phyloP scores from a whole-genome alignment of 1,139 yeast genomes.

The Yamadazyma trypodendri region DNA sequence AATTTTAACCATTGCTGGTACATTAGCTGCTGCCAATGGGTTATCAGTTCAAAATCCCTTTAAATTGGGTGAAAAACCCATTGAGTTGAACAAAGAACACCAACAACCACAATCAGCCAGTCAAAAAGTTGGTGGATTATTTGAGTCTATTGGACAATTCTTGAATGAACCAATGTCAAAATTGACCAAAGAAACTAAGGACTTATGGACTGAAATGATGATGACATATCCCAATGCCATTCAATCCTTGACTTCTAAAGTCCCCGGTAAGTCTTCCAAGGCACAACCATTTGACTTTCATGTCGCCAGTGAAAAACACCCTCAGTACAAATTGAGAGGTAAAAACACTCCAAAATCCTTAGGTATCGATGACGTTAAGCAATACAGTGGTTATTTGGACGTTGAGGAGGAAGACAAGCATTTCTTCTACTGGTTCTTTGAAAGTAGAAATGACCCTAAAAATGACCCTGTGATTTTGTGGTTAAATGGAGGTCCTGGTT shows the following conservation, averaged over 20 bases:
- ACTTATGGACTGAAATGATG: constrained; percentile 62
- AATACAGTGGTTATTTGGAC: constrained; percentile 86
- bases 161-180: constrained; percentile 49
- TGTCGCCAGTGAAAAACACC: constrained; percentile 44
- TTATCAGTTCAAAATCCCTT: constrained; percentile 32
- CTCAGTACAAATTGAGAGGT: constrained; percentile 61
- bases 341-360: constrained; percentile 58
- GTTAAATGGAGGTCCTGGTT: constrained; percentile 51
- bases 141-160: constrained; percentile 32
- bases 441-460: constrained; percentile 45
- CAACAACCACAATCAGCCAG: constrained; percentile 17
- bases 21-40: constrained; percentile 27
- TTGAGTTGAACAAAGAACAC: constrained; percentile 21
- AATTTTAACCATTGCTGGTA: constrained; percentile 25
- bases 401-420: constrained; percentile 83
- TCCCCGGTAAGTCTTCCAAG: constrained; percentile 48
- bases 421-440: constrained; percentile 47
- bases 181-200: constrained; percentile 48
- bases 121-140: constrained; percentile 15
- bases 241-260: constrained; percentile 45
- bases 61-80: constrained; percentile 25
- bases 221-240: constrained; percentile 54
- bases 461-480: constrained; percentile 45
- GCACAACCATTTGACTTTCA: constrained; percentile 56
- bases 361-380: constrained; percentile 77